Evolutionary conservation across 305 asterid species (phyloP), one percentile per base, ranked within the genome.

Genomic region (Rubia balearica): DNA sequence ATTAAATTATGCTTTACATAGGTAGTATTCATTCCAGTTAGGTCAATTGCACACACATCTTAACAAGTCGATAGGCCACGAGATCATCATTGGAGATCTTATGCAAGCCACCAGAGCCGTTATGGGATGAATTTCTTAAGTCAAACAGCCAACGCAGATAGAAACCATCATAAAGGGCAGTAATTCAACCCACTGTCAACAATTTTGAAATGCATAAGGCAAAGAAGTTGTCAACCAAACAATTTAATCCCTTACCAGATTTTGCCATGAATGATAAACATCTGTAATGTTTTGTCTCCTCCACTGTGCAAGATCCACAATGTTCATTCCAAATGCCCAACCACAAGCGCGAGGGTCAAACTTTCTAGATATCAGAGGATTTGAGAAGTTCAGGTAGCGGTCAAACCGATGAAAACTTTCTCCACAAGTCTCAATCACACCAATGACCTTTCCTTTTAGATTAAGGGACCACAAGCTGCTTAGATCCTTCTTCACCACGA

Each of bases 361-460:
- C 14, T 59, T 83, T 73, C 81, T 68, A 0, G 96, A 89, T 48
- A 91, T 88, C 36, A 85, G 75, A n/a, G 96, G 96, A 74, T 91
- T 89, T 21, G 98, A 91, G 78, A 91, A 91, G 73, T 91, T 91
- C 76, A 91, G 84, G 81, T 89, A 89, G 9, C 95, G 96, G 65
- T 91, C 98, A 71, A 88, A 91, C 45, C 98, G 87, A 74, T 91
- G 98, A 79, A 91, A 91, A 84, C 83, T 89, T 78, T 89, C 92
- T 38, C 96, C 96, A 76, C 96, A 91, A 27, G 96, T 89, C 81
- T 91, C 98, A 62, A 91, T 96, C 69, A 88, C 97, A 57, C 97
- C 93, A 27, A 91, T 88, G 75, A 91, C 97, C 78, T 91, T 91
- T 33, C 92, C 89, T 73, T 81, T 85, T 17, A 88, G 86, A 79